These are phyloP conservation scores for Apostasia shenzhenica DNA, from an alignment of 106 monocot species.

Conservation along the genomic window DNA sequence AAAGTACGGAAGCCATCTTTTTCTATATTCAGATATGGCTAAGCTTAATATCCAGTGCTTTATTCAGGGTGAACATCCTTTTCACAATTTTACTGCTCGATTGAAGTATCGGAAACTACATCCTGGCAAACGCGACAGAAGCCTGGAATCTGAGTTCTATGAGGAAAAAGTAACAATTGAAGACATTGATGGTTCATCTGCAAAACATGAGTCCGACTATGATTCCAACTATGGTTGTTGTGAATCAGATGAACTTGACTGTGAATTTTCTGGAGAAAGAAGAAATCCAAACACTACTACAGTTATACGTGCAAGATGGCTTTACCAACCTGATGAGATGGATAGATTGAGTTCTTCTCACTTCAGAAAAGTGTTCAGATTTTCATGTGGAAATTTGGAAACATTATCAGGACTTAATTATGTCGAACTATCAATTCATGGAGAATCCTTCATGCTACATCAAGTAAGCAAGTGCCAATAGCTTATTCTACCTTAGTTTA, in stretches of 20 bases:
- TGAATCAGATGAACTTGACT: slow-evolving; percentile 23
- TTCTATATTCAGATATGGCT: neutral
- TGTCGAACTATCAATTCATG: slow-evolving; percentile 75
- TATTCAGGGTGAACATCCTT: slow-evolving; percentile 81
- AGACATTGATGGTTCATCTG: slow-evolving; percentile 8
- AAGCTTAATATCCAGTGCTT: slow-evolving; percentile 1
- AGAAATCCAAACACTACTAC: slow-evolving; percentile 5
- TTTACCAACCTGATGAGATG: slow-evolving; percentile 83
- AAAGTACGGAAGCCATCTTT: neutral
- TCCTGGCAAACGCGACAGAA: slow-evolving; percentile 9
- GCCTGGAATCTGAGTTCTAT: slow-evolving; percentile 9
- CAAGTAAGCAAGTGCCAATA: slow-evolving; percentile 45
- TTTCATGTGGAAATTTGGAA: slow-evolving; percentile 63
- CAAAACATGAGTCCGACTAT: slow-evolving; percentile 17
- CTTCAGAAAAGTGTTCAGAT: slow-evolving; percentile 67
- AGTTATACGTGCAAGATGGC: slow-evolving; percentile 66
- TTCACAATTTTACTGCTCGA: slow-evolving; percentile 86
- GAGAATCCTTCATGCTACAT: slow-evolving; percentile 97
- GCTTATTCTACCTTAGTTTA: neutral
- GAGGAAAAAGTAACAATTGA: slow-evolving; percentile 8
- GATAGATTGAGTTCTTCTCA: slow-evolving; percentile 82
- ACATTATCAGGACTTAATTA: slow-evolving; percentile 41
- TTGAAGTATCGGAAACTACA: slow-evolving; percentile 56
- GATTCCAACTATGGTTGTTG: slow-evolving; percentile 2
- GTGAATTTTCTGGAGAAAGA: neutral